A percentile compares a stretch with the other conserved stretches of the same genome.
These are phyloP conservation scores for Medicago ruthenica DNA, from an alignment of 306 rosid genomes.

Conservation along the genomic window DNA sequence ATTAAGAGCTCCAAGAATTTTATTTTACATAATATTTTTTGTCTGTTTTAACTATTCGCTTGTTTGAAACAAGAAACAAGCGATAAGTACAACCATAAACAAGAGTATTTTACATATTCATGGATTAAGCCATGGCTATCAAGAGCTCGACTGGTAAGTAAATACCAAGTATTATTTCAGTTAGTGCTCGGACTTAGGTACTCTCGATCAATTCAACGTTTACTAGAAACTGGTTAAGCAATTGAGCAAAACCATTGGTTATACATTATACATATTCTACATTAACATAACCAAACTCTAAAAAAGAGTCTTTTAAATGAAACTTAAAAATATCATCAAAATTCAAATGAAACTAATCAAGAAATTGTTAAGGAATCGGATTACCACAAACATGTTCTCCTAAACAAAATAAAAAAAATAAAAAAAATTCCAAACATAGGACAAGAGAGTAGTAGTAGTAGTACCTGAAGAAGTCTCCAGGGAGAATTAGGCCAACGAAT, in stretches of 20 bases:
- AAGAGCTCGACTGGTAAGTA: not conserved
- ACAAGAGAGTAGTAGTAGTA: not conserved
- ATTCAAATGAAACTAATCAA: not conserved
- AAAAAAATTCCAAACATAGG: not conserved
- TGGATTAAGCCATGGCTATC: not conserved
- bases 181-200: not conserved
- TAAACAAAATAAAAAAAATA: not conserved
- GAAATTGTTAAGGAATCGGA: not conserved
- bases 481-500: constrained; percentile 94
- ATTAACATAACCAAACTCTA: constrained; percentile 1
- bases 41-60: no score
- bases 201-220: not conserved
- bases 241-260: not conserved
- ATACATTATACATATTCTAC: not conserved
- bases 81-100: no score
- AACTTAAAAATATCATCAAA: constrained; percentile 3
- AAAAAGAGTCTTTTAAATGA: not conserved
- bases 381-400: not conserved
- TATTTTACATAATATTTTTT: no score
- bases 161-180: not conserved
- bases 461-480: constrained; percentile 98
- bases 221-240: not conserved
- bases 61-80: no score
- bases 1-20: not conserved
- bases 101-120: not conserved